Evolutionary conservation across 768 basidiomycete species (phyloP).

Genomic region (Rhizopogon vinicolor): DNA sequence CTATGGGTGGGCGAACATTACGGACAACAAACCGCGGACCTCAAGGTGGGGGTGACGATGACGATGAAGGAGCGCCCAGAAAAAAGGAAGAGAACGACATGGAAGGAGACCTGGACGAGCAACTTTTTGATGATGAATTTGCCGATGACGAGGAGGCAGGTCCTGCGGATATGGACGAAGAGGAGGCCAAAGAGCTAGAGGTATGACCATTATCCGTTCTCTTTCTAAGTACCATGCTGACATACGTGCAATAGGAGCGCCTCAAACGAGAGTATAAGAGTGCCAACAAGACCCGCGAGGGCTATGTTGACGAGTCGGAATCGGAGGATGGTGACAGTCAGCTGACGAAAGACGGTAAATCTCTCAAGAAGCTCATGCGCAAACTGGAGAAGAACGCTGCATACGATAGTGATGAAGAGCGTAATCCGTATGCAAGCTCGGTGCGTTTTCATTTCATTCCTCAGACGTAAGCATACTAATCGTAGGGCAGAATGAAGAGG

Average conservation of each 20-base stretch:
- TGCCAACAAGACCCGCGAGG: slow-evolving; percentile 72
- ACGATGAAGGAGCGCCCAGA: slow-evolving; percentile 54
- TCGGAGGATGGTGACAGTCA: slow-evolving; percentile 62
- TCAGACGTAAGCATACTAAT: slow-evolving; percentile 2
- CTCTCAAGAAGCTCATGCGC: slow-evolving; percentile 82
- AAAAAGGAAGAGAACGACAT: slow-evolving; percentile 59
- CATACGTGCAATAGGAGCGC: slow-evolving; percentile 52
- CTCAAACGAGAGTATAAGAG: slow-evolving; percentile 76
- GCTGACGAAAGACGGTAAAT: slow-evolving; percentile 66
- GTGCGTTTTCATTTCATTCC: slow-evolving; percentile 34
- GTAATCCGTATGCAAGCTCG: slow-evolving; percentile 76
- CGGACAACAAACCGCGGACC: slow-evolving; percentile 67
- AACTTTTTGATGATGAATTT: slow-evolving; percentile 78
- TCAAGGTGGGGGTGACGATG: slow-evolving; percentile 60
- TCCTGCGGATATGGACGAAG: slow-evolving; percentile 70
- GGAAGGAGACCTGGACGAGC: slow-evolving; percentile 81
- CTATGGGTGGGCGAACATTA: slow-evolving; percentile 62
- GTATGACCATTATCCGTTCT: slow-evolving; percentile 32
- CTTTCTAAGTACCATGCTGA: background rate
- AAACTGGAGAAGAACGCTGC: slow-evolving; percentile 78
- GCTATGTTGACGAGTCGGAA: slow-evolving; percentile 68
- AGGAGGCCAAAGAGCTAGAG: slow-evolving; percentile 81
- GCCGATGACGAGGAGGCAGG: slow-evolving; percentile 85
- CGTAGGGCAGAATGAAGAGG: slow-evolving; percentile 56
- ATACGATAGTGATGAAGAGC: slow-evolving; percentile 80